Percentiles rank a stretch among this genome's conserved stretches.
Conservation (phyloP, 2,329 filamentous ascomycete genomes). For the Polychaeton citri region DNA sequence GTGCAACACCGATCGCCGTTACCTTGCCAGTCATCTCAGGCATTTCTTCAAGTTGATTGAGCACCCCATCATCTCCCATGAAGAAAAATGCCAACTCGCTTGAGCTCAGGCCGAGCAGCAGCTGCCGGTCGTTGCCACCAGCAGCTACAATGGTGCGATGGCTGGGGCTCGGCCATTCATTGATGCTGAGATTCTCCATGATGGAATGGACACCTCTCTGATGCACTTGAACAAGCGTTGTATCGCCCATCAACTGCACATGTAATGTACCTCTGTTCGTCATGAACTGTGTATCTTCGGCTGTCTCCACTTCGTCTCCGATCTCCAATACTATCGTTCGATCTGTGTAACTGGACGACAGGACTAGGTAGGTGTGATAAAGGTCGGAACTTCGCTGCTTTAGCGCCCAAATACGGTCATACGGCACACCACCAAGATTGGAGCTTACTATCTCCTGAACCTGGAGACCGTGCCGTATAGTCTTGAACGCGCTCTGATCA, state of each 20-base stretch:
- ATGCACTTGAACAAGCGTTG: conserved; percentile 86
- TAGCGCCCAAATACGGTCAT: conserved; percentile 68
- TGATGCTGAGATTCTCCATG: conserved; percentile 59
- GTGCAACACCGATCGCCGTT: conserved; percentile 83
- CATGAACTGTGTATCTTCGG: conserved; percentile 84
- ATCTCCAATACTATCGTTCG: conserved; percentile 83
- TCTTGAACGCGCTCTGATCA: conserved; percentile 79
- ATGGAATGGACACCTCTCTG: conserved; percentile 94
- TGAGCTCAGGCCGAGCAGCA: conserved; percentile 85
- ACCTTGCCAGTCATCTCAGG: conserved; percentile 92
- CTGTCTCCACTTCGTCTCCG: conserved; percentile 91
- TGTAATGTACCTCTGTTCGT: conserved; percentile 79
- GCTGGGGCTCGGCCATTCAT: conserved; percentile 86
- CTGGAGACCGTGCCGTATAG: conserved; percentile 80
- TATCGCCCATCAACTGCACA: conserved; percentile 86
- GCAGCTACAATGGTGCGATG: conserved; percentile 93
- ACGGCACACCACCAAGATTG: conserved; percentile 17
- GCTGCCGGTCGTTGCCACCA: conserved; percentile 83
- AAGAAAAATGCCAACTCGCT: conserved; percentile 98
- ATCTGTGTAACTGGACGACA: conserved; percentile 37
- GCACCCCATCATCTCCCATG: conserved; percentile 89
- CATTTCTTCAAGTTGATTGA: conserved; percentile 59
- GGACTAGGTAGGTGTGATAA: conserved; percentile 88
- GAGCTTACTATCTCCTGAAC: conserved; percentile 52
- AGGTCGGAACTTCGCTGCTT: conserved; percentile 71